Evolutionary conservation across 164 flowering plant species (phyloP).

Genomic region (Tetrastigma voinierianum): DNA sequence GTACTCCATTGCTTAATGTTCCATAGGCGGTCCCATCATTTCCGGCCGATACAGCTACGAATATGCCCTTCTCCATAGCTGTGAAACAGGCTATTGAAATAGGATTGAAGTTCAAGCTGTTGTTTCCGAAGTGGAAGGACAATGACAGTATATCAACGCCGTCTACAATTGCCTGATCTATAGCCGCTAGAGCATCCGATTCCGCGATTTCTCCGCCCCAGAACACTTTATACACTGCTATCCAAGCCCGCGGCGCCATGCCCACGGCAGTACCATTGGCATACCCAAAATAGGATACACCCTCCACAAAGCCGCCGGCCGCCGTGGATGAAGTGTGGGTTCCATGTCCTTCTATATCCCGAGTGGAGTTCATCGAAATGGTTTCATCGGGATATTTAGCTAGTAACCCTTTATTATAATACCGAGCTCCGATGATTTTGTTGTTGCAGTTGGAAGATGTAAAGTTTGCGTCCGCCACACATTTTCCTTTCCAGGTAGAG

Average conservation of each 20-base stretch:
- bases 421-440: too few species aligned
- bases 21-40: slow-evolving; percentile 17
- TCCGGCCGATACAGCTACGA: slow-evolving; percentile 31
- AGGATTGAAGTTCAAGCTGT: slow-evolving; percentile 19
- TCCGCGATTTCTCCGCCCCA: slow-evolving; percentile 21
- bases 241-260: slow-evolving; percentile 40
- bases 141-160: slow-evolving; percentile 52
- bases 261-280: slow-evolving; percentile 45
- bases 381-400: too few species aligned
- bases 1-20: slow-evolving; percentile 18
- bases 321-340: slow-evolving; percentile 53
- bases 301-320: slow-evolving; percentile 35
- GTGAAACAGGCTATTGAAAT: slow-evolving; percentile 40
- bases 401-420: too few species aligned
- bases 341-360: slow-evolving; percentile 45
- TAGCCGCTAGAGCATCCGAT: slow-evolving; percentile 47
- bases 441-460: slow-evolving; percentile 32
- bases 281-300: slow-evolving; percentile 42
- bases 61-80: slow-evolving; percentile 45
- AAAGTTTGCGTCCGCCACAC: slow-evolving; percentile 18
- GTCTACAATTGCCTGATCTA: slow-evolving; percentile 58
- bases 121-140: slow-evolving; percentile 31
- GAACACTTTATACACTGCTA: slow-evolving; percentile 48
- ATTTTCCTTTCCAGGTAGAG: slow-evolving; percentile 28
- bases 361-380: slow-evolving; percentile 26